phyloP scores from a whole-genome alignment of 768 basidiomycete genomes.

The Boletus subcaerulescens region DNA sequence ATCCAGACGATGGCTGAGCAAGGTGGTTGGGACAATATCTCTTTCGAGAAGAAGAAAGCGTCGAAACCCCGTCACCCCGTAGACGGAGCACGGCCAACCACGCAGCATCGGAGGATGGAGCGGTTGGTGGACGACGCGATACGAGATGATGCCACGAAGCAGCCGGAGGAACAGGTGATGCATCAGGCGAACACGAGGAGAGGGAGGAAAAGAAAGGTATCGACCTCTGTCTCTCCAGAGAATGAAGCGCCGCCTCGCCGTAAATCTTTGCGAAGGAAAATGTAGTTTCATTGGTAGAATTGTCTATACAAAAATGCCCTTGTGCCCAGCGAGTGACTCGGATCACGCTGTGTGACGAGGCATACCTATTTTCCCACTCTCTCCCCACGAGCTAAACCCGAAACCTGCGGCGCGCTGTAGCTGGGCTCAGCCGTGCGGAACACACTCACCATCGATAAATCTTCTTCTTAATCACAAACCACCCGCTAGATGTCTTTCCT shows the following conservation, averaged over 20 bases:
- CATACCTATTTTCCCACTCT: conserved; percentile 31
- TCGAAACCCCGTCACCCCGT: background rate
- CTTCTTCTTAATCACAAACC: conserved; percentile 11
- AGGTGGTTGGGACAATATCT: conserved; percentile 74
- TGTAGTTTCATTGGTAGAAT: background rate
- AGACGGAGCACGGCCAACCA: background rate
- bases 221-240: background rate
- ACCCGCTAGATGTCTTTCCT: conserved; percentile 58
- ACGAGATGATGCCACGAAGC: conserved; percentile 1
- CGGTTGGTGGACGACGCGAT: background rate
- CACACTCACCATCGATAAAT: conserved; percentile 9
- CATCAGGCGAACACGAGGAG: background rate
- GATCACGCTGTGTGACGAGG: background rate
- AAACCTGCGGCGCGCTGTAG: conserved; percentile 18
- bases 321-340: background rate
- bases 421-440: conserved; percentile 27
- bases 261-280: conserved; percentile 21
- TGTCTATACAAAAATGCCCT: no score
- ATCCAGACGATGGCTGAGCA: conserved; percentile 58
- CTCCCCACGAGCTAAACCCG: conserved; percentile 17
- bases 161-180: background rate
- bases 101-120: background rate
- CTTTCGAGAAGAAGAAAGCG: conserved; percentile 39
- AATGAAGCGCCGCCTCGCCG: conserved; percentile 16
- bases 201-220: conserved; percentile 26